Conservation (phyloP, 441 rosid species). For the Croton setiger region DNA sequence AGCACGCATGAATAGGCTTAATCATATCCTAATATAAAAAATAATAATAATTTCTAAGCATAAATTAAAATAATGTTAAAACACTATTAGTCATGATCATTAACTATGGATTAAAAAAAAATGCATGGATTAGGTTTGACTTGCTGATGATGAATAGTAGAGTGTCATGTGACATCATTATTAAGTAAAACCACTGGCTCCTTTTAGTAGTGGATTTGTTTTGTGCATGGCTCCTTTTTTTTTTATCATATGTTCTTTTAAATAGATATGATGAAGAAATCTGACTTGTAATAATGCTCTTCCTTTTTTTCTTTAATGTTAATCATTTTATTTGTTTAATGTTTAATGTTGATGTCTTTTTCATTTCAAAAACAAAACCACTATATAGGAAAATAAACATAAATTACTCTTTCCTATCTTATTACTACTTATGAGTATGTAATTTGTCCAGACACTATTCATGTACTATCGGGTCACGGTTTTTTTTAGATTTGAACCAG, state of each 20-base stretch:
- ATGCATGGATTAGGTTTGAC: slow-evolving; percentile 41
- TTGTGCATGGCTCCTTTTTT: slow-evolving; percentile 9
- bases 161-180: slow-evolving; percentile 36
- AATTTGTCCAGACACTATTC: too few species aligned
- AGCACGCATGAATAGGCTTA: not conserved
- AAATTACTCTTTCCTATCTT: too few species aligned
- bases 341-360: too few species aligned
- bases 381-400: too few species aligned
- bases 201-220: slow-evolving; percentile 12
- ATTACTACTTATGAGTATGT: too few species aligned
- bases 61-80: too few species aligned
- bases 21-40: too few species aligned
- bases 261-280: slow-evolving; percentile 8
- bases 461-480: too few species aligned
- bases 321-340: not conserved
- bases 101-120: not conserved
- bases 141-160: slow-evolving; percentile 22
- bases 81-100: too few species aligned
- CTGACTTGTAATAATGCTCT: slow-evolving; percentile 13
- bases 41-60: too few species aligned
- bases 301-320: not conserved
- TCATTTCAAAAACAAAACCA: too few species aligned
- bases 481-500: too few species aligned
- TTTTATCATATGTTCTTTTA: not conserved
- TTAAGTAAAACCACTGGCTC: slow-evolving; percentile 24